Conservation (phyloP, 768 basidiomycete genomes). For the Termitomyces sp. region DNA sequence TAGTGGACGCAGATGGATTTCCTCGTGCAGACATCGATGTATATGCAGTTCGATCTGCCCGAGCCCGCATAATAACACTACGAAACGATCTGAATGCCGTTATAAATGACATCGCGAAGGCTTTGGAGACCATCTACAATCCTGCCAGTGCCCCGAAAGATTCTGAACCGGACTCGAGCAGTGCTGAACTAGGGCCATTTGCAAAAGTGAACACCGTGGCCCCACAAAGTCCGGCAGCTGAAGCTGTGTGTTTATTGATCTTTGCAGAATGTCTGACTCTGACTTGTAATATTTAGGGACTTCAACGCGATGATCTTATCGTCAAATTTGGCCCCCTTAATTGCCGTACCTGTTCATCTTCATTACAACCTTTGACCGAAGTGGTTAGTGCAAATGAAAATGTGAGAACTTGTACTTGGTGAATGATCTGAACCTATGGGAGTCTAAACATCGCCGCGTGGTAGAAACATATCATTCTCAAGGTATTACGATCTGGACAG, state of each 20-base stretch:
- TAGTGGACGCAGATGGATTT: slow-evolving; percentile 87
- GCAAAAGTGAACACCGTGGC: slow-evolving; percentile 83
- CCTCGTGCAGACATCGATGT: slow-evolving; percentile 86
- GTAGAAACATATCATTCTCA: slow-evolving; percentile 59
- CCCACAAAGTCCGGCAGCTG: slow-evolving; percentile 75
- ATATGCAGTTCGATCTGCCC: slow-evolving; percentile 71
- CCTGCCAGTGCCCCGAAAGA: slow-evolving; percentile 27
- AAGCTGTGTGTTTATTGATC: slow-evolving; percentile 54
- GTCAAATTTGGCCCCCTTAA: slow-evolving; percentile 70
- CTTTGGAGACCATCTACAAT: slow-evolving; percentile 69
- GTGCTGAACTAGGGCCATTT: slow-evolving; percentile 45
- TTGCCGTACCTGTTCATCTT: slow-evolving; percentile 44
- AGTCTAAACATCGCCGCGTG: background rate
- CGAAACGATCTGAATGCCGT: slow-evolving; percentile 72
- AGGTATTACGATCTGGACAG: slow-evolving; percentile 50
- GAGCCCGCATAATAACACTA: slow-evolving; percentile 75
- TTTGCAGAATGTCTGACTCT: background rate
- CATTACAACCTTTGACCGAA: slow-evolving; percentile 65
- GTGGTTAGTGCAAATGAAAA: slow-evolving; percentile 79
- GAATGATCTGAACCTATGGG: background rate
- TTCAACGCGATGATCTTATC: slow-evolving; percentile 67
- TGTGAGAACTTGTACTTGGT: slow-evolving; percentile 40
- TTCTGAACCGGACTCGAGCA: slow-evolving; percentile 15
- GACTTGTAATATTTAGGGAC: slow-evolving; percentile 42
- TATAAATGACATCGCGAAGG: slow-evolving; percentile 64